Evolutionary conservation across 495 filamentous ascomycete genomes (phyloP), one percentile per base, ranked within the genome.

Genomic region (Penicillium taxi): DNA sequence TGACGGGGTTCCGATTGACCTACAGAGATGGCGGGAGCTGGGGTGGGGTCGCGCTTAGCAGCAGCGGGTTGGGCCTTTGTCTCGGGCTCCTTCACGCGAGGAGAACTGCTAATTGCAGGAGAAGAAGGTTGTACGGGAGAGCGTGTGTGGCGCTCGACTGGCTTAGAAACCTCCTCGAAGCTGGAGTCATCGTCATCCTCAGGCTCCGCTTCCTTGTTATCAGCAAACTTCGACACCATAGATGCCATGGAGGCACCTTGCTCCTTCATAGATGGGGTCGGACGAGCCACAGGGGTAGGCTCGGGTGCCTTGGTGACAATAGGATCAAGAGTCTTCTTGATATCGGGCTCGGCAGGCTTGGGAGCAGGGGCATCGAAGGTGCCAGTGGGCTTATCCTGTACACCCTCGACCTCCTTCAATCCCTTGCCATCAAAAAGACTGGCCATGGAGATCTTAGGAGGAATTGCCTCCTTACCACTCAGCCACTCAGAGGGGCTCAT

Each of bases 401-500:
- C 65, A 14, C 82, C 60, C 5, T 61, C 58, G 8, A 93, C 70
- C 47, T 93, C 85, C 36, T 81, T 70, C 9, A 85, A 77, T 14
- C 77, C 82, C 42, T 76, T 72, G 17, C 86, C 88, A 15, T 94
- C 86, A 57, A 88, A 98, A 29, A 98, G 61, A 48, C 82, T 89
- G 56, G 87, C 88, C 52, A 98, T 75, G 41, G 90, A 86, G 50
- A 96, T 88, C 72, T 93, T 95, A 19, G 87, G 70, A 8, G 90
- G 87, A 7, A 91, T 64, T 3, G 70, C 85, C 24, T 81, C 77
- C 63, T 93, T 86, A 18, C 93, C 93, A 9, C 66, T 72, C 21
- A 94, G 69, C 90, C 90, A 98, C 38, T 96, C 86, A 13, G 72
- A 63, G 9, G 86, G 70, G 28, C 78, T 78, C 59, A 94, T 77